Percentiles rank a stretch among this genome's conserved stretches.
These are phyloP conservation scores for Kregervanrija pseudodelftensis DNA, from an alignment of 805 yeast species.

Conservation along the genomic window DNA sequence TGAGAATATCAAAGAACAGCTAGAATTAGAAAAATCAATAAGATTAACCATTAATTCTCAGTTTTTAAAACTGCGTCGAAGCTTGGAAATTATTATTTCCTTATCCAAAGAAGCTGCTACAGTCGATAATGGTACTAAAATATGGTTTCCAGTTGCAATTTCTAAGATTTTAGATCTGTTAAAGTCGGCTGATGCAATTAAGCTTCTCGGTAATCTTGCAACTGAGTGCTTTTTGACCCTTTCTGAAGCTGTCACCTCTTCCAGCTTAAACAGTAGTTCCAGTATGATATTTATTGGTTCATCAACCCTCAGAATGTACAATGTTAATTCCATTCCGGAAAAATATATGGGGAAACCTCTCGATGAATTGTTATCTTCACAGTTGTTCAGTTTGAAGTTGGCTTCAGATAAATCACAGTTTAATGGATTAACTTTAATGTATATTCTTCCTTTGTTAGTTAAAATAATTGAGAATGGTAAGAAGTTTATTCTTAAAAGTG, in stretches of 20 bases:
- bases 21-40: constrained; percentile 52
- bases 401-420: constrained; percentile 66
- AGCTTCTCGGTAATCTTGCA: constrained; percentile 33
- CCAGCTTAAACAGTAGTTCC: constrained; percentile 43
- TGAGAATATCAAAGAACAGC: constrained; percentile 49
- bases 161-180: constrained; percentile 39
- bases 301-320: constrained; percentile 55
- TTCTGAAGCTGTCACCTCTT: constrained; percentile 35
- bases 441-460: constrained; percentile 66
- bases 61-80: constrained; percentile 36
- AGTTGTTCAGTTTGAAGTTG: constrained; percentile 70
- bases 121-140: constrained; percentile 56
- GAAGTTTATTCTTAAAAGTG: constrained; percentile 42
- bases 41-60: constrained; percentile 38
- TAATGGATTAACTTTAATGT: constrained; percentile 61
- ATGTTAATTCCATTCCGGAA: constrained; percentile 38
- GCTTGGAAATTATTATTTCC: constrained; percentile 44
- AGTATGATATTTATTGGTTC: constrained; percentile 53
- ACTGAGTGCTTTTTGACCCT: constrained; percentile 46
- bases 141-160: constrained; percentile 72
- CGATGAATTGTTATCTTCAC: constrained; percentile 49
- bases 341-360: constrained; percentile 45
- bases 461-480: constrained; percentile 65
- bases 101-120: constrained; percentile 42
- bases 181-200: constrained; percentile 24